Base-by-base conservation (phyloP, 164 flowering plant species). In the Platanus orientalis region DNA sequence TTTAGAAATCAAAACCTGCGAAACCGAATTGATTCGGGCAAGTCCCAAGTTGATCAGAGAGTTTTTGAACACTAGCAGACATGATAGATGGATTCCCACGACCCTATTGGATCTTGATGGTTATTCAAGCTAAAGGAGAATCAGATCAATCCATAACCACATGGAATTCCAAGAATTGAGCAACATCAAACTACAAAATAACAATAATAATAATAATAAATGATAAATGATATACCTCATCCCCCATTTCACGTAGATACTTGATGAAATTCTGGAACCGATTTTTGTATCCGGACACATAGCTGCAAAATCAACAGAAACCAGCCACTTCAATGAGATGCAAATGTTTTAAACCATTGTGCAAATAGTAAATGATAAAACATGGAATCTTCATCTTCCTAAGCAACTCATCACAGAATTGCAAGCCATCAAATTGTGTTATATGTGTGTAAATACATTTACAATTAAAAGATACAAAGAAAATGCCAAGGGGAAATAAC, bases 211-310 rank as follows among this genome's bases (percentile, higher is more conserved):
- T n/a, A n/a, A n/a, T n/a, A n/a, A n/a, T n/a, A n/a, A n/a, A n/a
- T n/a, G n/a, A 61, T 19, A 66, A 66, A 16, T 13, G 29, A 47
- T 45, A 56, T 84, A 94, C 99, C 96, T 94, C 99, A 75, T 94
- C 99, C 36, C 94, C 99, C 96, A 94, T 91, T 79, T 91, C 99
- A 36, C 99, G 93, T 26, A 94, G 79, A 72, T 88, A 84, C 65
- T 60, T 88, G 56, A 94, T 94, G 61, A 94, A 94, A 74, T 94
- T 91, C 83, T 94, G 99, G 75, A 91, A 94, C 56, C 99, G 83
- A 50, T 94, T 94, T 66, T 94, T 94, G 56, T 94, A 94, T 39
- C 99, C 97, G 20, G 99, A 94, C 17, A 94, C 87, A 77, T 94
- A 91, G 27, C 99, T 94, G 92, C 78, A 78, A 60, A 77, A 70